Base-by-base conservation (phyloP, 768 basidiomycete species). In the Agaricus subrufescens region DNA sequence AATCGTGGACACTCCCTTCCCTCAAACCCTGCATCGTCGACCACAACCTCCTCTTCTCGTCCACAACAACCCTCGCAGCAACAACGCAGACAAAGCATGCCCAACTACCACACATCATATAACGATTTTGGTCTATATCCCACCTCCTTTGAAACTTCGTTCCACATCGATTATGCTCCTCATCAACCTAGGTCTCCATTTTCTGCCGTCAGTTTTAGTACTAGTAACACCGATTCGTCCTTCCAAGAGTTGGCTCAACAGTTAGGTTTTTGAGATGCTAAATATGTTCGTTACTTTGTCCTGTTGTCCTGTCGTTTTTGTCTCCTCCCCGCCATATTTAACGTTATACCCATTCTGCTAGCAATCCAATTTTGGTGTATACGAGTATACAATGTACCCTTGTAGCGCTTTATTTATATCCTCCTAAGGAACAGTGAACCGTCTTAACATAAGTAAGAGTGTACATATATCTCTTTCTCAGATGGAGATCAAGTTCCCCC, bases 191-290 rank as follows among this genome's bases (percentile, higher is more conserved):
- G 54, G 38, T 56, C 54, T 8, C 54, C 54, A 3, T 56, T 56
- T 30, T 42, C 54, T 8, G 54, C 54, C 26, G 47, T 30, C 23
- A 56, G 49, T 43, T 56, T 56, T 26, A 30, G 30, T 56, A 29
- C 10, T n/a, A 19, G 8, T 26, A 66, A 75, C 30, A 61, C 87
- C 52, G 84, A 88, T 63, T 69, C 84, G 15, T 78, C 83, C 0
- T 89, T 86, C 85, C 80, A 82, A 64, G 79, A 74, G 58, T 84
- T 89, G 44, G 80, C 85, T 44, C 83, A 87, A 65, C 86, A 88
- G 60, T 72, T 89, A 44, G 86, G 86, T 7, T 78, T 77, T 23
- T 75, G 56, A 58, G 39, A 15, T n/a, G 3, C 9, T 30, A 10
- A 11, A 19, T 59, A 27, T 30, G 23, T 34, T 14, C 31, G n/a